phyloP scores from a whole-genome alignment of 768 basidiomycete genomes.

The Lyophyllum atratum region DNA sequence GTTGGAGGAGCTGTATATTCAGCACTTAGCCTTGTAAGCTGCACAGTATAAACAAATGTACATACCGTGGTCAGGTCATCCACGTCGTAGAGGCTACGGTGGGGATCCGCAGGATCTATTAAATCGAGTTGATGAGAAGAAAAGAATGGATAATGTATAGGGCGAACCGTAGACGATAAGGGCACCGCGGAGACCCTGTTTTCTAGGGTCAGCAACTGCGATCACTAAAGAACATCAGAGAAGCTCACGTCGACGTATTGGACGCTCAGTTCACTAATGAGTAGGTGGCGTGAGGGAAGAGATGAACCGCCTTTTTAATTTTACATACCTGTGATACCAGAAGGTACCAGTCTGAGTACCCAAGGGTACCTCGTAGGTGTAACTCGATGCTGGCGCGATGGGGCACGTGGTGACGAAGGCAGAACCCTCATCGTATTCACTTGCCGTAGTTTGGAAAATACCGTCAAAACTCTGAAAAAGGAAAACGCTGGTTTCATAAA shows the following conservation, averaged over 20 bases:
- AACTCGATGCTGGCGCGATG: slow-evolving; percentile 36
- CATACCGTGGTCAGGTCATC: slow-evolving; percentile 16
- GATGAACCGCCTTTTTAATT: not conserved
- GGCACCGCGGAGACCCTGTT: slow-evolving; percentile 32
- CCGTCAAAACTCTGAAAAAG: slow-evolving; percentile 27
- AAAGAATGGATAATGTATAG: not conserved
- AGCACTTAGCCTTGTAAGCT: not conserved
- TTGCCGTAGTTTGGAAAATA: slow-evolving; percentile 23
- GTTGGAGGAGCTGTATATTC: slow-evolving; percentile 15
- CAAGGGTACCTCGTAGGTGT: slow-evolving; percentile 36
- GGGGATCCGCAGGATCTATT: slow-evolving; percentile 16
- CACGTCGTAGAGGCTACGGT: slow-evolving; percentile 14
- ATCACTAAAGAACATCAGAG: not conserved
- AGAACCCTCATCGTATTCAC: slow-evolving; percentile 34
- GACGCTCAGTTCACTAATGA: slow-evolving; percentile 24
- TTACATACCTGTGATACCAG: slow-evolving; percentile 36
- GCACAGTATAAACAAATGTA: not conserved
- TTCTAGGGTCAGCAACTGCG: not conserved
- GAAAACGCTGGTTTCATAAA: not conserved
- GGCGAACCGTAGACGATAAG: slow-evolving; percentile 34
- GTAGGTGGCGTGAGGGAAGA: not conserved
- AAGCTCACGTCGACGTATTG: slow-evolving; percentile 29
- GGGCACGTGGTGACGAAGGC: slow-evolving; percentile 48
- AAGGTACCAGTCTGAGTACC: slow-evolving; percentile 42
- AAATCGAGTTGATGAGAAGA: not conserved